Base-by-base conservation (phyloP, 352 stramenopile genomes). In the Pythium aristosporum region DNA sequence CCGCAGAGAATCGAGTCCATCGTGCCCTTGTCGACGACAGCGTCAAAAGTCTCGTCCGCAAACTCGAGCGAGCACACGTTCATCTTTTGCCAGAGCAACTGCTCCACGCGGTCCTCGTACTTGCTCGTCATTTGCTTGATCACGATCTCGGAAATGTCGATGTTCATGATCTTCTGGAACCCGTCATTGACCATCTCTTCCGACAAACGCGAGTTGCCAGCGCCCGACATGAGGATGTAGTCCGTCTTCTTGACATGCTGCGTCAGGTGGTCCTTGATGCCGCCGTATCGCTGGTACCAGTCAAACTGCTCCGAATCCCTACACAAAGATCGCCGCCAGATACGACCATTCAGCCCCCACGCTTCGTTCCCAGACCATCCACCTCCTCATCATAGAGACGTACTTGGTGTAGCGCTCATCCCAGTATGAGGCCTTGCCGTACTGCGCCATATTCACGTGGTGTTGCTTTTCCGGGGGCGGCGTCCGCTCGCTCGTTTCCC, bases 171-270 rank as follows among this genome's bases (percentile, higher is more conserved):
- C 59, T 88, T 96, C 60, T 96, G 86, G 78, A 92, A 98, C 5
- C 89, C 94, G 73, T 98, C 94, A 65, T 98, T 96, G 50, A 94
- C 92, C 93, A 98, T 98, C 61, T 98, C 95, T 70, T 98, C 95
- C 56, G 85, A 98, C 54, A 98, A 71, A 0, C 91, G 79, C 48
- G 94, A 98, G 74, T 98, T 98, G 53, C 95, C 95, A 16, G 87
- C 92, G 46, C 95, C 95, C 10, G 90, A 74, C 87, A 98, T 98
- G 12, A 98, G 78, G 48, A 98, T 88, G 21, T 77, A 65, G 67
- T 98, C 95, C 52, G 91, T 94, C 78, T 98, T 98, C 72, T 97
- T 96, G 15, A 98, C 74, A 49, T 98, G 97, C 69, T 98, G 88
- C 42, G 79, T 84, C 46, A 98, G 41, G 23, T 96, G 72, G 46